These are phyloP conservation scores for Penicillium samsonianum DNA, from an alignment of 495 filamentous ascomycete species.

Conservation along the genomic window DNA sequence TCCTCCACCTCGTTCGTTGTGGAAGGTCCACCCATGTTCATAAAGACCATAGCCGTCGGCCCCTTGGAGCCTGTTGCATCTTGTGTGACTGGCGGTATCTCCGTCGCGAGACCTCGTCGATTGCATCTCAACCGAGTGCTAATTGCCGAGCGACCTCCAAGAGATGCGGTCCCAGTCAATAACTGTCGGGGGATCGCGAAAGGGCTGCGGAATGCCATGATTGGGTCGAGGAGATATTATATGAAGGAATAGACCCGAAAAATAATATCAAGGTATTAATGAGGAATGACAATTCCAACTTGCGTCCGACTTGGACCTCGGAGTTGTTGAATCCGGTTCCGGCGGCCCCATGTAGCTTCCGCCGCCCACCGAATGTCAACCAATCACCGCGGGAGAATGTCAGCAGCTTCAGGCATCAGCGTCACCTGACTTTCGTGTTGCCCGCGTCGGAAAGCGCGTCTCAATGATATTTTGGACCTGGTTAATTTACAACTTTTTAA, in stretches of 20 bases:
- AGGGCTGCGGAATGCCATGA: constrained; percentile 43
- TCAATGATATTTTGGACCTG: constrained; percentile 21
- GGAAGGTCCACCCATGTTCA: constrained; percentile 98
- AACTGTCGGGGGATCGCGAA: constrained; percentile 37
- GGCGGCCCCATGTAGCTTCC: constrained; percentile 1
- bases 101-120: constrained; percentile 58
- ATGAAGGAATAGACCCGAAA: background rate
- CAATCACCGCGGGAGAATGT: constrained; percentile 34
- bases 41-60: constrained; percentile 93
- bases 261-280: background rate
- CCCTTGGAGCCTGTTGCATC: constrained; percentile 62
- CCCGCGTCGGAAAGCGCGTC: constrained; percentile 32
- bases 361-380: constrained; percentile 2
- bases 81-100: constrained; percentile 74
- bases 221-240: background rate
- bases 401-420: constrained; percentile 29
- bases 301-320: constrained; percentile 1
- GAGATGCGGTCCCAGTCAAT: constrained; percentile 25
- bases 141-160: constrained; percentile 24
- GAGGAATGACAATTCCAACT: constrained; percentile 4
- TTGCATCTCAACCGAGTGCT: constrained; percentile 27
- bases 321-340: constrained; percentile 1
- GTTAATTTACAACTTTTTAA: constrained; percentile 5
- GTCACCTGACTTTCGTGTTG: constrained; percentile 46
- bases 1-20: constrained; percentile 83